Conservation (phyloP, 1,284 basidiomycete species). For the Psilocybe mexicana region DNA sequence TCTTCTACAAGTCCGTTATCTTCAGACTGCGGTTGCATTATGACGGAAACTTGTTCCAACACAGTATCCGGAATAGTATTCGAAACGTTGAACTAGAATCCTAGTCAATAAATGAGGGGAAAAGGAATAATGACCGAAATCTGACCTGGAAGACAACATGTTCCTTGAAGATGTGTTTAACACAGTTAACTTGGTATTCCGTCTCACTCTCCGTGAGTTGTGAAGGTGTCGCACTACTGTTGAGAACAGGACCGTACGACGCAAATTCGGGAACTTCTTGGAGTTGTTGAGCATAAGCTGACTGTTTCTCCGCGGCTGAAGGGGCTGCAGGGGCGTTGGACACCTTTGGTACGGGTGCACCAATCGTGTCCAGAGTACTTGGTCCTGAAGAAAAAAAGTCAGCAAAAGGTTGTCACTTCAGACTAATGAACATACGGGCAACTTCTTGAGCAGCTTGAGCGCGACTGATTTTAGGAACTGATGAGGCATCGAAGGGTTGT, state of each 20-base stretch:
- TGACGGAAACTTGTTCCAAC: conserved; percentile 93
- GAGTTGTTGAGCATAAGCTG: conserved; percentile 85
- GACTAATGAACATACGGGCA: conserved; percentile 58
- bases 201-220: conserved; percentile 97
- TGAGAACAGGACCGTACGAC: conserved; percentile 85
- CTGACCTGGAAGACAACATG: conserved; percentile 93
- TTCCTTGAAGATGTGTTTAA: conserved; percentile 97
- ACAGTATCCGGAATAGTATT: conserved; percentile 99
- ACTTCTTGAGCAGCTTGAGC: conserved; percentile 86
- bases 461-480: conserved; percentile 89
- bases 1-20: conserved; percentile 87
- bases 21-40: conserved; percentile 83
- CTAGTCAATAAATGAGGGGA: background rate
- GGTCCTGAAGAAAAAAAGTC: conserved; percentile 52
- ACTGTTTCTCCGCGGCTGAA: conserved; percentile 81
- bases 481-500: conserved; percentile 77
- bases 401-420: background rate
- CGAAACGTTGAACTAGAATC: conserved; percentile 87
- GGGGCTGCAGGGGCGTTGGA: conserved; percentile 67
- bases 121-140: background rate
- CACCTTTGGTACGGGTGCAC: conserved; percentile 64
- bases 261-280: conserved; percentile 85
- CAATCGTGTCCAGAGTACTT: conserved; percentile 80
- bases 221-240: conserved; percentile 79
- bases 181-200: conserved; percentile 95